Evolutionary conservation across 768 basidiomycete species (phyloP), one percentile per base, ranked within the genome.

Genomic region (Macrocybe gigantea): DNA sequence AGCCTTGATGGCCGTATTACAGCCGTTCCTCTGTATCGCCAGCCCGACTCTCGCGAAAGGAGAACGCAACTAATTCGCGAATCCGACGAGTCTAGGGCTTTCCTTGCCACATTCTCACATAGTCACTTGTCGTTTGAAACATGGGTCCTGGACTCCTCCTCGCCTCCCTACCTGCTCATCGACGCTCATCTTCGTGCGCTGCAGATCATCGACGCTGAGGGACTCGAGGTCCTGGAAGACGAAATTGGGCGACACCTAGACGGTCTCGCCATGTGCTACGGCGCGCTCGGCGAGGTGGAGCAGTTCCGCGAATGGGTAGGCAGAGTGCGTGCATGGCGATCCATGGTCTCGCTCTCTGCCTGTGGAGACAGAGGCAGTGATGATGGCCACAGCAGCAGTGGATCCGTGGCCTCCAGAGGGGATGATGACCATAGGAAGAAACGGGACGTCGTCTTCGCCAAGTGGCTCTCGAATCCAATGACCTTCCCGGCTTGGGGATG

Each of bases 221-320:
- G 68, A 1, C 51, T 73, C 22, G 60, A 71, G 48, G 55, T 60
- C 3, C 49, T 67, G 1, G 54, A 61, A 7, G 47, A 49, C 30
- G 56, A 56, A 38, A 57, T 22, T 22, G 22, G 22, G 22, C 22
- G 53, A 41, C 70, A 73, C 35, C 53, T 65, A 8, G 72, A 74
- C 42, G 58, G 53, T 5, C 64, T 74, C 22, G 69, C 69, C 2
- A 67, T 70, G 63, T 70, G 68, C 38, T 71, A 70, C 53, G 72
- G 70, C 1, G 70, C 69, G 7, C 53, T 74, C 12, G 58, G 60
- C 13, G 68, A 74, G 35, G 56, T 53, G 11, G 53, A 63, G 30
- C 62, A 62, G 45, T 74, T 74, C 47, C 57, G 54, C 41, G 49
- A 53, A 33, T 72, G 70, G 70, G 54, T 60, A 11, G 53, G 52